Percentiles rank a stretch among this genome's conserved stretches.
phyloP scores from a whole-genome alignment of 2,329 filamentous ascomycete species.

The Diaporthe longicolla region DNA sequence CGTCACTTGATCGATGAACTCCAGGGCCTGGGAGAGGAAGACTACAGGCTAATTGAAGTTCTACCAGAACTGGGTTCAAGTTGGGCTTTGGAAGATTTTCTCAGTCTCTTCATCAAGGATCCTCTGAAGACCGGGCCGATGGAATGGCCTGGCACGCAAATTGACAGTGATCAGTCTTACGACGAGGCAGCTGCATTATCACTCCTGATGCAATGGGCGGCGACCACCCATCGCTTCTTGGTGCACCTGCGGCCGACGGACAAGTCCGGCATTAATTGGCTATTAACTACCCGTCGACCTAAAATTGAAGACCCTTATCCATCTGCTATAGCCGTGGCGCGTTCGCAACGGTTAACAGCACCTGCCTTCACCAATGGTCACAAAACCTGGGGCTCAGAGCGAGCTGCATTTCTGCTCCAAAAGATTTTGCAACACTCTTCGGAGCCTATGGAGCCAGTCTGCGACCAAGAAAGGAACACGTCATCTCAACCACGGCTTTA shows the following conservation, averaged over 20 bases:
- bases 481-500: background rate
- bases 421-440: background rate
- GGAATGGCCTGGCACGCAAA: background rate
- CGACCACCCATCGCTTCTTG: background rate
- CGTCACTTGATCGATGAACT: background rate
- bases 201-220: slow-evolving; percentile 2
- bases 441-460: background rate
- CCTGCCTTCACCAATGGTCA: background rate
- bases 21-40: rapidly evolving
- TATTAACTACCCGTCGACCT: no score
- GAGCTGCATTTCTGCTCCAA: background rate
- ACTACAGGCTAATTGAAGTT: background rate
- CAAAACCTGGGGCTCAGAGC: no score
- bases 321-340: background rate
- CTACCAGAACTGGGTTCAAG: background rate
- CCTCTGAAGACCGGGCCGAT: no score
- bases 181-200: background rate
- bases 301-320: no score
- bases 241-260: no score
- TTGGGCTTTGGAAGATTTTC: background rate
- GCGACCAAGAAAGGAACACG: background rate
- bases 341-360: background rate
- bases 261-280: background rate
- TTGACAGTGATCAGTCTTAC: background rate
- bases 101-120: background rate